phyloP scores from a whole-genome alignment of 768 basidiomycete species.

The Galerina marginata region DNA sequence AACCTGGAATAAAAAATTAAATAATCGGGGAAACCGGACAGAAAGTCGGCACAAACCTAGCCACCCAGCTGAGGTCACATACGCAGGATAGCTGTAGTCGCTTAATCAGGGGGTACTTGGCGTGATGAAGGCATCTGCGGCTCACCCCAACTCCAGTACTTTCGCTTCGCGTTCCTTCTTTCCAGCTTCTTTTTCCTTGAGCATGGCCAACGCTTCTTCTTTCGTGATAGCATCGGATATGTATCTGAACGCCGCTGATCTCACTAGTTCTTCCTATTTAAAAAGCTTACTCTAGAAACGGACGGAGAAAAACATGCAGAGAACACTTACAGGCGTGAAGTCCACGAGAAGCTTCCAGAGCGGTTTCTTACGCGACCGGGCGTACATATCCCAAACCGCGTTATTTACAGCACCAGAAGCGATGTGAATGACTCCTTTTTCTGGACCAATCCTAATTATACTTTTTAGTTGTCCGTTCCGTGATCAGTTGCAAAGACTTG shows the following conservation, averaged over 20 bases:
- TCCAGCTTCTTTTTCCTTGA: constrained; percentile 75
- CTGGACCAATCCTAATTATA: constrained; percentile 78
- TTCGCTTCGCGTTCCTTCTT: constrained; percentile 82
- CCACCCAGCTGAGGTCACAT: constrained; percentile 94
- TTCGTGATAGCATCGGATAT: constrained; percentile 93
- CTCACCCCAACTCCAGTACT: constrained; percentile 72
- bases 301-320: neutral
- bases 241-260: constrained; percentile 81
- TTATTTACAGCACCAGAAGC: constrained; percentile 90
- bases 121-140: neutral
- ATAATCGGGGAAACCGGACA: neutral
- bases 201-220: constrained; percentile 85
- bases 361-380: constrained; percentile 79
- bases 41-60: constrained; percentile 52
- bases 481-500: constrained; percentile 34
- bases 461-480: neutral
- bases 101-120: neutral
- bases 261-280: constrained; percentile 75
- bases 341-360: constrained; percentile 94
- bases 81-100: constrained; percentile 79
- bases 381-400: constrained; percentile 94
- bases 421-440: constrained; percentile 94
- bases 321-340: constrained; percentile 67
- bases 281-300: neutral
- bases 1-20: constrained; percentile 50